Evolutionary conservation across 345 rosid species (phyloP).

Genomic region (Citrus mangshanensis): DNA sequence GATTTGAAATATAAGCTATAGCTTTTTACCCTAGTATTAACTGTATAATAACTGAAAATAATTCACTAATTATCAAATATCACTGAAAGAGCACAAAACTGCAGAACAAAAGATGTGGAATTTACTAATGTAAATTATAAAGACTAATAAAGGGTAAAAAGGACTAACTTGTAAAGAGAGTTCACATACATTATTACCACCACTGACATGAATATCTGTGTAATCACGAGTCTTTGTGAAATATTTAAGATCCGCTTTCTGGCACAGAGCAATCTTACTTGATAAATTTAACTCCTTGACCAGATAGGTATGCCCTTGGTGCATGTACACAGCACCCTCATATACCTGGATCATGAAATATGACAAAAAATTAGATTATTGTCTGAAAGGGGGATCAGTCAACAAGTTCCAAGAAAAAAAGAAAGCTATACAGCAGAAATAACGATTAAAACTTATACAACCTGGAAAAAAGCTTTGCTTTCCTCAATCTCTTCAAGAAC

Average conservation of each 20-base stretch:
- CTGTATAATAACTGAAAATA: not conserved
- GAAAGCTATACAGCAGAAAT: not conserved
- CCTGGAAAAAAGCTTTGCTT: constrained; percentile 98
- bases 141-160: not conserved
- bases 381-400: not conserved
- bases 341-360: constrained; percentile 46
- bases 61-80: not conserved
- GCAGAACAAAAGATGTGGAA: constrained; percentile 9
- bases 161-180: not conserved
- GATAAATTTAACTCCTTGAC: constrained; percentile 59
- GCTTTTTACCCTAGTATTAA: not conserved
- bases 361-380: not conserved
- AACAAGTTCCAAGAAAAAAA: not conserved
- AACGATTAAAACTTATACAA: constrained; percentile 9
- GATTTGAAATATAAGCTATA: not conserved
- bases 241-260: constrained; percentile 60
- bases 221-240: constrained; percentile 78
- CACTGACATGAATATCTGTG: constrained; percentile 70
- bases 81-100: not conserved
- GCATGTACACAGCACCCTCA: constrained; percentile 87
- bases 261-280: constrained; percentile 69
- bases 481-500: constrained; percentile 91
- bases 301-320: constrained; percentile 85
- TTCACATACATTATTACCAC: constrained; percentile 69
- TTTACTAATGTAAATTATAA: not conserved